Base-by-base conservation (phyloP, 1,284 basidiomycete genomes). In the Cystobasidium sp. region DNA sequence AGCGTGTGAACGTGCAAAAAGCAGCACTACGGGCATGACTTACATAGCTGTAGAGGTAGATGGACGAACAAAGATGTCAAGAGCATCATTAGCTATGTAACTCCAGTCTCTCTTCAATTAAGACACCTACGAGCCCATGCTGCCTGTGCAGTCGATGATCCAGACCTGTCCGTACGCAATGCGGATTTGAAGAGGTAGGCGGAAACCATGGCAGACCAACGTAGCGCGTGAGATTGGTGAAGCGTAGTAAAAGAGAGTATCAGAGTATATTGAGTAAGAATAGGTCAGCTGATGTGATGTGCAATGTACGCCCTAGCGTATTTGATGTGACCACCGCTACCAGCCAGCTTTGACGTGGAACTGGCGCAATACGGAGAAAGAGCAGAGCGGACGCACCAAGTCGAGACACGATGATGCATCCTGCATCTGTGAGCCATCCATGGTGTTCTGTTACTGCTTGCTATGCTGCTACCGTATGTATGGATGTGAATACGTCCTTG, bases 81-180 rank as follows among this genome's bases (percentile, higher is more conserved):
- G 2, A 31, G 5, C 31, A 31, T 5, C 5, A 31, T 31, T 5
- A 31, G 31, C 31, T 31, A 31, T 31, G 31, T 31, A 53, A 3
- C 18, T 31, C 5, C 16, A 18, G 8, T 41, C 56, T n/a, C 1
- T n/a, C 18, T 24, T n/a, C n/a, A n/a, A n/a, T n/a, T n/a, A n/a
- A n/a, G n/a, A n/a, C 31, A 31, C 64, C 39, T 37, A 66, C 51
- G 44, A 49, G 49, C 69, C 69, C 69, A 71, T 71, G 24, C 59
- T 63, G 51, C 69, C 69, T 2, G 69, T 62, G 49, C 58, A 63
- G 49, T 62, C 69, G 59, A 71, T 71, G 61, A 71, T 71, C 56
- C 56, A 63, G 44, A 63, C 58, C 69, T 64, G 61, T 31, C 31
- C 31, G 31, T 31, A 31, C 5, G 31, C 31, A 31, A 31, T 31